A percentile compares a stretch with the other conserved stretches of the same genome.
These are phyloP conservation scores for Trametes sp. DNA, from an alignment of 1,284 basidiomycete species.

Conservation along the genomic window DNA sequence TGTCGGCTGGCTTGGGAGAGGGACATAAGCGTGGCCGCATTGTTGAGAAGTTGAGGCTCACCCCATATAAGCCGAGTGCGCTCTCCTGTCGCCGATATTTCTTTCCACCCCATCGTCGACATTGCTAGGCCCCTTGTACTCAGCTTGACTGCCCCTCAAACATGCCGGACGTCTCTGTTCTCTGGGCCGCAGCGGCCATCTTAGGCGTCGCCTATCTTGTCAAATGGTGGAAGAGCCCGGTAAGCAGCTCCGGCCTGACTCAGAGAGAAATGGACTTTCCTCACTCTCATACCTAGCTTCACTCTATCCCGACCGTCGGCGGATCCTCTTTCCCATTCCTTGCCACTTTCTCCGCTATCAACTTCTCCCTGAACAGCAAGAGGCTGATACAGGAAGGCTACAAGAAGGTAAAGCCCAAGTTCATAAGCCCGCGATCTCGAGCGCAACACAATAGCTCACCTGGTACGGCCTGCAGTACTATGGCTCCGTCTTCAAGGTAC, in stretches of 20 bases:
- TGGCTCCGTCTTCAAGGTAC: conserved; percentile 42
- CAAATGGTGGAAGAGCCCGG: conserved; percentile 10
- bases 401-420: not conserved
- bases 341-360: conserved; percentile 37
- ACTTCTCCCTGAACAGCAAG: conserved; percentile 31
- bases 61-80: not conserved
- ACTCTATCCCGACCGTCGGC: conserved; percentile 41
- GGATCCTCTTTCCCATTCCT: conserved; percentile 34
- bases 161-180: conserved; percentile 1
- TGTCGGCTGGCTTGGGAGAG: not conserved
- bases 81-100: not conserved
- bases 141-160: not conserved
- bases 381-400: conserved; percentile 40
- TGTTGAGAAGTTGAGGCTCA: not conserved
- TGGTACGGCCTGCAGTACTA: conserved; percentile 25
- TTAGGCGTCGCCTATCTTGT: not conserved
- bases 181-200: not conserved
- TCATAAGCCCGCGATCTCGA: not conserved
- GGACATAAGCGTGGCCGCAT: not conserved
- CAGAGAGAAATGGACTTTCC: not conserved
- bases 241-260: not conserved
- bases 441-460: not conserved
- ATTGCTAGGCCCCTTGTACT: not conserved
- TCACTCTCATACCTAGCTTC: conserved; percentile 16
- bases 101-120: not conserved